Percentiles rank a stretch among this genome's conserved stretches.
These are phyloP conservation scores for Scedosporium apiospermum DNA, from an alignment of 2,329 filamentous ascomycete species.

Conservation along the genomic window DNA sequence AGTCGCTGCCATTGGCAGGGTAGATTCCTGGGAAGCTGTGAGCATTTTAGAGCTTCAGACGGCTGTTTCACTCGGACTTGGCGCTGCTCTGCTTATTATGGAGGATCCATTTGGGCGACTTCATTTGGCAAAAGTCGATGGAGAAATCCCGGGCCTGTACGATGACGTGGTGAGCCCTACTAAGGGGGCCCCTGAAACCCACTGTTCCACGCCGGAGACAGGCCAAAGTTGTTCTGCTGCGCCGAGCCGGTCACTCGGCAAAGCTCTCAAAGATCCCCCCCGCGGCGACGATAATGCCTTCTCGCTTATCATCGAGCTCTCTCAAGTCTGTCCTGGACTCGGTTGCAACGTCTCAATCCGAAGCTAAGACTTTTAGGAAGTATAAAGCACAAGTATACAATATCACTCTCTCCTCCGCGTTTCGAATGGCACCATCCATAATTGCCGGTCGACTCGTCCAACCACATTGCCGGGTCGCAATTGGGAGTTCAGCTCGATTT, in stretches of 20 bases:
- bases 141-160: neutral
- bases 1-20: neutral
- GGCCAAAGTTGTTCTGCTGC: neutral
- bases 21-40: neutral
- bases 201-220: neutral
- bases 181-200: neutral
- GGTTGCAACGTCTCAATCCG: neutral
- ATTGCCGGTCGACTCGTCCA: neutral
- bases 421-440: neutral
- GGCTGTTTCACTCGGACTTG: neutral
- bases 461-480: neutral
- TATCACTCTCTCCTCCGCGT: neutral
- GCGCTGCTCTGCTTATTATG: neutral
- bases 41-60: neutral
- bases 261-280: too few relatives aligned
- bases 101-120: neutral
- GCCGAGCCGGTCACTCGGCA: conserved; percentile 5
- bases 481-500: neutral
- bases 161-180: conserved; percentile 2
- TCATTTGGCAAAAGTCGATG: neutral
- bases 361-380: neutral
- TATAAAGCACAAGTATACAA: too few relatives aligned
- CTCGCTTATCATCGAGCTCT: neutral
- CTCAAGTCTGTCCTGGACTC: neutral
- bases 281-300: too few relatives aligned